Percentiles rank a stretch among this genome's conserved stretches.
Evolutionary conservation across 495 filamentous ascomycete genomes (phyloP).

Genomic region (Saxophila tyrrhenica): DNA sequence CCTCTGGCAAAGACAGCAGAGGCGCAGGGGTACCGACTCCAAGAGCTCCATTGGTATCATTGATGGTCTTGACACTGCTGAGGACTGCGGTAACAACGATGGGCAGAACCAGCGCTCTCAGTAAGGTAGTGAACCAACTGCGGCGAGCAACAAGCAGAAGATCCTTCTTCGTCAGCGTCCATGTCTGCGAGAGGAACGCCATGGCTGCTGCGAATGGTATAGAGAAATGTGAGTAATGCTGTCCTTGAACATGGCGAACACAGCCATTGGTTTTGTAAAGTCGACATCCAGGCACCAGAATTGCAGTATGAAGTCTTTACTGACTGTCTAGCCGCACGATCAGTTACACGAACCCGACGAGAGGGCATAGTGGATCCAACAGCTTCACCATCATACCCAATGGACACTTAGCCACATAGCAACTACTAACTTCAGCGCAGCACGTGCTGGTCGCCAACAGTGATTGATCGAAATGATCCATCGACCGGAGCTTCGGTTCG

Average conservation of each 20-base stretch:
- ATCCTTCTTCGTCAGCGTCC: conserved; percentile 1
- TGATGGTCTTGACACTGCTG: not conserved
- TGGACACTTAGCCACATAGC: too few species aligned
- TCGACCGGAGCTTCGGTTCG: too few species aligned
- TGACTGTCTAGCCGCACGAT: too few species aligned
- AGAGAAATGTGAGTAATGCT: not conserved
- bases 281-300: too few species aligned
- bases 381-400: too few species aligned
- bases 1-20: not conserved
- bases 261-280: too few species aligned
- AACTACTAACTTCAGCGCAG: too few species aligned
- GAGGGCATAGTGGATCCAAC: too few species aligned
- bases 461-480: too few species aligned
- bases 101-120: not conserved
- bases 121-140: not conserved
- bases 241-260: not conserved
- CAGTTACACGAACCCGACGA: too few species aligned
- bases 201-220: not conserved
- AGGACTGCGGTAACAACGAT: not conserved
- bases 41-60: not conserved
- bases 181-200: not conserved
- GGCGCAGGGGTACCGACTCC: not conserved
- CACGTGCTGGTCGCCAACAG: too few species aligned
- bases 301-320: too few species aligned
- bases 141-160: not conserved